A percentile compares a stretch with the other conserved stretches of the same genome.
Conservation (phyloP, 2,329 filamentous ascomycete genomes). For the Exserohilum rostratum region DNA sequence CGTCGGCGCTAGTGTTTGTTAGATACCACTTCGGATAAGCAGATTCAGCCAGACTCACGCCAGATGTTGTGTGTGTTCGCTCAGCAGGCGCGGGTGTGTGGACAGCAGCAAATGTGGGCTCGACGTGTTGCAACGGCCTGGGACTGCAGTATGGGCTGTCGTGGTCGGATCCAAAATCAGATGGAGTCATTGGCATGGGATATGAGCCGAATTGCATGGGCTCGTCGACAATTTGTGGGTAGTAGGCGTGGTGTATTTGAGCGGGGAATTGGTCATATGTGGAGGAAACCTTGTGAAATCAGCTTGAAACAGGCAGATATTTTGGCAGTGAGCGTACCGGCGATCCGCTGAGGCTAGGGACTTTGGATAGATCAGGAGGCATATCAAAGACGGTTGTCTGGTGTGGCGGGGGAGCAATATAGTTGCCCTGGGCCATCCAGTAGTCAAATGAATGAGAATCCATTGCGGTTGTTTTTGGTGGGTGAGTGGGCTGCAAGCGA, state of each 20-base stretch:
- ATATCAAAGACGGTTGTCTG: conserved; percentile 43
- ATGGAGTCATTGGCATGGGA: conserved; percentile 48
- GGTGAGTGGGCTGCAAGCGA: background rate
- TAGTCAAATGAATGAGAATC: conserved; percentile 47
- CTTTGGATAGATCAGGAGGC: conserved; percentile 43
- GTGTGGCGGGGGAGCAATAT: conserved; percentile 34
- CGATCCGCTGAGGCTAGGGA: conserved; percentile 48
- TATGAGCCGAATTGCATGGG: conserved; percentile 41
- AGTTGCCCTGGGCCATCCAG: conserved; percentile 46
- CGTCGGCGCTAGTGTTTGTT: conserved; percentile 56
- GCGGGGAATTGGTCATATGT: conserved; percentile 46
- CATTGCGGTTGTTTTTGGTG: conserved; percentile 35
- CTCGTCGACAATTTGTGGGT: conserved; percentile 43
- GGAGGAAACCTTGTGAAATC: conserved; percentile 39
- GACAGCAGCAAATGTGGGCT: conserved; percentile 28
- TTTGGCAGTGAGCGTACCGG: conserved; percentile 38
- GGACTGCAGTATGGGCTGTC: conserved; percentile 49
- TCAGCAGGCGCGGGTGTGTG: conserved; percentile 32
- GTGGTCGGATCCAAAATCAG: conserved; percentile 49
- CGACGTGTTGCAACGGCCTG: conserved; percentile 33
- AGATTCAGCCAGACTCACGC: conserved; percentile 31
- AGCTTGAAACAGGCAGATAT: conserved; percentile 8
- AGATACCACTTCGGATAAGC: conserved; percentile 1
- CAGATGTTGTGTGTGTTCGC: conserved; percentile 47
- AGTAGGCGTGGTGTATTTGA: conserved; percentile 41